Base-by-base conservation (phyloP, 2,329 filamentous ascomycete species). In the Microdochium nivale region DNA sequence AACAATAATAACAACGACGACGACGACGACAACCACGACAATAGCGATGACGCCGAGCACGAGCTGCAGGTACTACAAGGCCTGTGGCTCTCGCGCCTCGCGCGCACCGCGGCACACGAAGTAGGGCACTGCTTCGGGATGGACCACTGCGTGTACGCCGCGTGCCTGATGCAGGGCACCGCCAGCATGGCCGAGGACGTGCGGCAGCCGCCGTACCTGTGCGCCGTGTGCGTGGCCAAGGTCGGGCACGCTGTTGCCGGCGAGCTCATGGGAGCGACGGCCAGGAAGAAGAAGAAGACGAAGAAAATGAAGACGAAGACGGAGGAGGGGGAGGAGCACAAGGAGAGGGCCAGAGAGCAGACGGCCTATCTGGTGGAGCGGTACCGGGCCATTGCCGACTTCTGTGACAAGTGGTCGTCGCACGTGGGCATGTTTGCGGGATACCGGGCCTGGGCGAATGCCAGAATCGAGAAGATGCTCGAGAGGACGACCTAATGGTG, bases 71-170 rank as follows among this genome's bases (percentile, higher is more conserved):
- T n/a, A n/a, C n/a, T n/a, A n/a, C 58, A 63, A 0, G 71, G 65
- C 0, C 60, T 84, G 1, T 87, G 83, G 81, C 73, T 87, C 14
- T 73, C 73, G 10, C 72, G 77, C 11, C 63, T 80, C 2, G 80
- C 72, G 50, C 76, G 76, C 49, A 86, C 84, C 0, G 77, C 76
- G 1, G 74, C 74, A 1, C 85, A 88, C 60, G 84, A 88, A 59
- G 65, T 88, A 0, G 80, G 82, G 0, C 85, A 87, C 62, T 88
- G 83, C 59, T 75, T 88, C 35, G 81, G 79, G 0, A 71, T 88
- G 14, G 83, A 65, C 8, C 84, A 88, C 60, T 88, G 85, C 60
- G 67, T 77, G 0, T 86, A 81, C 58, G 84, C 81, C 56, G 80
- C 82, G 0, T 87, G 82, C 56, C 70, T 74, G 2, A 84, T 86